Percentiles rank a stretch among this genome's conserved stretches.
Conservation (phyloP, 441 rosid species). For the Pelargonium myrrhifolium region DNA sequence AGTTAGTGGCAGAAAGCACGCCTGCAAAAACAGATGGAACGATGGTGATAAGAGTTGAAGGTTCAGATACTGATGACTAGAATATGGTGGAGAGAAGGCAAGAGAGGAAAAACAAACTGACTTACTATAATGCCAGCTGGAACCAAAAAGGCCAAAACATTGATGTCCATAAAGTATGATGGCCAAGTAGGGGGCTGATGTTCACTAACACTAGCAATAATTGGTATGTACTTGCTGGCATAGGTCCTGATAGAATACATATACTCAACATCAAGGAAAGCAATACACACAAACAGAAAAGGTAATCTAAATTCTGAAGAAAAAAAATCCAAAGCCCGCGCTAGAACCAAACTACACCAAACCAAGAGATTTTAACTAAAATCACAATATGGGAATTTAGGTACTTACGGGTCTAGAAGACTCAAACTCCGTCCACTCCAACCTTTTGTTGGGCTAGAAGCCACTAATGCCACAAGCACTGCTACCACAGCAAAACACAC, state of each 20-base stretch:
- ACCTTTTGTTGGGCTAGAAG: conserved; percentile 98
- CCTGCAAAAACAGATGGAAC: conserved; percentile 46
- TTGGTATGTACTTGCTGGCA: conserved; percentile 99
- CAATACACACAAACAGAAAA: not conserved
- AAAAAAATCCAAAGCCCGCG: conserved; percentile 5
- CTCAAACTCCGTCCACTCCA: conserved; percentile 99
- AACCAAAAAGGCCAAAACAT: conserved; percentile 97
- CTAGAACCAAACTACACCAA: conserved; percentile 8
- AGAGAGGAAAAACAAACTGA: not conserved
- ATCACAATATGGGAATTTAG: conserved; percentile 7
- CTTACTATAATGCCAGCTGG: conserved; percentile 98
- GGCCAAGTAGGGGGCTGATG: conserved; percentile 99
- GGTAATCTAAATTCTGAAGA: conserved; percentile 3
- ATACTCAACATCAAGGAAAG: not conserved
- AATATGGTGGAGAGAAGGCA: not conserved
- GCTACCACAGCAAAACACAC: conserved; percentile 73
- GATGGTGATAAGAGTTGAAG: conserved; percentile 9
- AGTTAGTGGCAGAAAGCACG: conserved; percentile 90
- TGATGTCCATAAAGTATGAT: conserved; percentile 98
- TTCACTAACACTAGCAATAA: conserved; percentile 98
- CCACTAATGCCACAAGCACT: conserved; percentile 86
- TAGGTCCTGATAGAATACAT: conserved; percentile 62
- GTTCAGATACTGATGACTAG: not conserved
- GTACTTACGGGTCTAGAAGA: conserved; percentile 92
- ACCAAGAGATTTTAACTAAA: conserved; percentile 8